Conservation (phyloP, 2,329 filamentous ascomycete genomes). For the Phialemoniopsis sp. region DNA sequence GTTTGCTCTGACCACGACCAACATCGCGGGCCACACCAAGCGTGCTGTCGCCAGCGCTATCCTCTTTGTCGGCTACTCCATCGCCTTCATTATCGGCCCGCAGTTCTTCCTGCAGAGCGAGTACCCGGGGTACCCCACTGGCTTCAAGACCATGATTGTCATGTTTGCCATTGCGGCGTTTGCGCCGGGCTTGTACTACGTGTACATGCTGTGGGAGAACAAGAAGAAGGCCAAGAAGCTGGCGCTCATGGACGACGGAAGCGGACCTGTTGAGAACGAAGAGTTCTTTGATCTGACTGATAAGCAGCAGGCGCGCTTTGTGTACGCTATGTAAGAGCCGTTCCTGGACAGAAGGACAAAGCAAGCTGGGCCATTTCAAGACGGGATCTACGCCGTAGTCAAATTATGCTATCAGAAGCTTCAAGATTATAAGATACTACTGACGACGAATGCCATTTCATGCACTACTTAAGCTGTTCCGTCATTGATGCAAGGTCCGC, state of each 20-base stretch:
- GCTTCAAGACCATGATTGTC: constrained; percentile 1
- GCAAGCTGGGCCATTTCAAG: no score
- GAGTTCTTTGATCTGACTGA: constrained; percentile 1
- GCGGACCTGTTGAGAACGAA: not conserved
- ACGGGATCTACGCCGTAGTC: no score
- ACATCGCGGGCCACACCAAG: constrained; percentile 51
- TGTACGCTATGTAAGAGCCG: not conserved
- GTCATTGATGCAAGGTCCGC: no score
- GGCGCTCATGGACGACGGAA: not conserved
- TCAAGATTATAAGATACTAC: no score
- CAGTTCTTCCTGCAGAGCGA: constrained; percentile 47
- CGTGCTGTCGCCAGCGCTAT: constrained; percentile 46
- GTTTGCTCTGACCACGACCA: constrained; percentile 25
- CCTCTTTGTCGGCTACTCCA: constrained; percentile 48
- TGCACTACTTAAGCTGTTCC: no score
- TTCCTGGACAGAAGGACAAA: no score
- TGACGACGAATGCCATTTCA: no score
- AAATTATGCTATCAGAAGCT: no score
- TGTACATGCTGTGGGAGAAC: not conserved
- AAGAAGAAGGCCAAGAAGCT: not conserved
- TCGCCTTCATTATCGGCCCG: constrained; percentile 50
- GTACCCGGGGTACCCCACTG: constrained; percentile 21
- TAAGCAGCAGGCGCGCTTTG: not conserved
- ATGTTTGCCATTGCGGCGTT: not conserved
- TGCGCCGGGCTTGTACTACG: not conserved